Base-by-base conservation (phyloP, 2,329 filamentous ascomycete species). In the Daldinia eschscholtzii region DNA sequence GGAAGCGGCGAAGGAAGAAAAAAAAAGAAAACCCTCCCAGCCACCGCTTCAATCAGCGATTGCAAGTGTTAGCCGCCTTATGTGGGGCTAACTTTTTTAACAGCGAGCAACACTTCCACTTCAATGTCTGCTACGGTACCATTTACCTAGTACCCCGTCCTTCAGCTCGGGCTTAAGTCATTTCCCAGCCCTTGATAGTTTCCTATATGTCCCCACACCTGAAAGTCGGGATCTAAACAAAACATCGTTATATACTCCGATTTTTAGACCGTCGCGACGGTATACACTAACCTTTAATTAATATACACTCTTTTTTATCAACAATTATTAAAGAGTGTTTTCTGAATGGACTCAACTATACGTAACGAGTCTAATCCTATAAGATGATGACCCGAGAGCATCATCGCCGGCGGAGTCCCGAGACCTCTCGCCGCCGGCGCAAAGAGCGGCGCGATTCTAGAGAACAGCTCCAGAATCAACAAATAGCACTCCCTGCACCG, bases 381-480 rank as follows among this genome's bases (percentile, higher is more conserved):
- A 81, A 77, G 77, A 87, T 85, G 84, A 85, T 87, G 85, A 73
- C 74, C 39, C 70, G 76, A 82, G 83, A 81, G 83, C 75, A 84
- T 76, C 81, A 83, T 79, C 85, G 85, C 78, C 84, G 83, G 76
- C 84, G 86, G 81, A 88, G 86, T 80, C 85, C 84, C 64, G 86
- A 87, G 74, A 83, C 83, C 81, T 83, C 83, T 76, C 82, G 84
- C 77, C 84, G 86, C 77, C 84, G 85, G 81, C 81, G 81, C 79
- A 81, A 80, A 75, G 79, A 81, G 60, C 79, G 80, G 52, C 79
- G 81, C 65, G 78, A 80, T 73, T 82, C 82, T 60, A 78, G 78
- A 77, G 82, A 82, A 68, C 79, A 81, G 67, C 78, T 80, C 65
- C 68, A 74, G 48, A 68, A 57, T 41, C 73, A 75, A 59, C 70